phyloP scores from a whole-genome alignment of 257 asterid species.

The Anisodus tanguticus region DNA sequence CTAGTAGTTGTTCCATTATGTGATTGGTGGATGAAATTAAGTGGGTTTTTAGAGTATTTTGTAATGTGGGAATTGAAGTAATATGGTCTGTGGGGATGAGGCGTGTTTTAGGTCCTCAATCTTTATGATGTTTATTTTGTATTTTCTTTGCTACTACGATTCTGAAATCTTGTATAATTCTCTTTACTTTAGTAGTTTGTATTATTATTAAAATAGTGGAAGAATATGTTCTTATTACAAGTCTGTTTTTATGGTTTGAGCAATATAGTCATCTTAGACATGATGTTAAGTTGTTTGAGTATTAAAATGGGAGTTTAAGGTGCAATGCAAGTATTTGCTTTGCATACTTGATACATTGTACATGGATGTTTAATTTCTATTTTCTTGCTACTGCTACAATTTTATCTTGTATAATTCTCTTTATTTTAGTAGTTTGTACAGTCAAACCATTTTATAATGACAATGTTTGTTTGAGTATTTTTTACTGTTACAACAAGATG shows the following conservation, averaged over 20 bases:
- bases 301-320: not conserved
- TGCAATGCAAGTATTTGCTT: not conserved
- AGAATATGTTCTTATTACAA: not conserved
- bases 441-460: too few relatives aligned
- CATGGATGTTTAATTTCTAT: not conserved
- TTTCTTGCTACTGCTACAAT: not conserved
- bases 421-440: not conserved
- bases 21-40: constrained; percentile 28
- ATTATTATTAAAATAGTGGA: not conserved
- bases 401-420: constrained; percentile 10
- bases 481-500: too few relatives aligned
- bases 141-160: not conserved
- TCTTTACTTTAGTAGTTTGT: not conserved
- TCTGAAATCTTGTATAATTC: not conserved
- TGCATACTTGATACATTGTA: too few relatives aligned
- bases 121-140: constrained; percentile 16
- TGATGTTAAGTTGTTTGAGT: not conserved
- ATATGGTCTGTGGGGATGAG: constrained; percentile 26
- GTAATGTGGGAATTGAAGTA: constrained; percentile 34
- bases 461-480: too few relatives aligned
- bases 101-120: constrained; percentile 25
- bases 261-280: not conserved
- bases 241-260: not conserved
- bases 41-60: not conserved
- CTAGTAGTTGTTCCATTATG: constrained; percentile 69